Evolutionary conservation across 495 filamentous ascomycete species (phyloP).

Genomic region (Penicillium chermesinum): DNA sequence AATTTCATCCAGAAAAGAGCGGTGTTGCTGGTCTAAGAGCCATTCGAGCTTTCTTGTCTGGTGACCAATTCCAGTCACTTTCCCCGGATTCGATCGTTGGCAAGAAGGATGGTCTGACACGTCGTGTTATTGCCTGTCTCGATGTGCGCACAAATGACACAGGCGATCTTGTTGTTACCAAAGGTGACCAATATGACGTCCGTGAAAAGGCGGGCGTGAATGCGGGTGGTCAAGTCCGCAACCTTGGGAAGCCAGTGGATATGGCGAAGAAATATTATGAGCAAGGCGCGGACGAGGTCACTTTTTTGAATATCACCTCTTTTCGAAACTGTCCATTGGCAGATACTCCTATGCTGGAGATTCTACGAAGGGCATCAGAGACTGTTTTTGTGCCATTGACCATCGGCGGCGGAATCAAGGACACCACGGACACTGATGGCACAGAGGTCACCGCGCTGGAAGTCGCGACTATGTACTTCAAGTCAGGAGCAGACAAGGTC

Average conservation of each 20-base stretch:
- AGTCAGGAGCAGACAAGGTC: constrained; percentile 96
- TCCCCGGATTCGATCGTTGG: constrained; percentile 17
- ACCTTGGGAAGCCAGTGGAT: constrained; percentile 93
- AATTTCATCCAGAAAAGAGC: constrained; percentile 98
- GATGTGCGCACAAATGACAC: constrained; percentile 96
- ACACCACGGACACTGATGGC: constrained; percentile 86
- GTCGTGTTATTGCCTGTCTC: constrained; percentile 88
- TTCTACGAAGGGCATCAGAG: constrained; percentile 76
- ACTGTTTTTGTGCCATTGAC: constrained; percentile 98
- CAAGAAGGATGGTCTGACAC: constrained; percentile 65
- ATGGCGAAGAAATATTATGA: constrained; percentile 93
- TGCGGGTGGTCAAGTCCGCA: constrained; percentile 72
- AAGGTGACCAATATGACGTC: constrained; percentile 99
- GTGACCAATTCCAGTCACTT: constrained; percentile 47
- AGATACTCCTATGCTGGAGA: constrained; percentile 94
- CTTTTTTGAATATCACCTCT: constrained; percentile 95
- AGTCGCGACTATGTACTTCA: constrained; percentile 95
- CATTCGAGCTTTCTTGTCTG: constrained; percentile 77
- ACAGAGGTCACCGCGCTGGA: constrained; percentile 79
- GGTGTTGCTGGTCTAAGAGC: constrained; percentile 81
- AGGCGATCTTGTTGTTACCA: constrained; percentile 94
- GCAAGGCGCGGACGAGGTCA: constrained; percentile 93
- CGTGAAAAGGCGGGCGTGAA: constrained; percentile 68
- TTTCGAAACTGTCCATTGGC: constrained; percentile 91
- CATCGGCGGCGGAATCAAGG: constrained; percentile 89